A percentile compares a stretch with the other conserved stretches of the same genome.
phyloP scores from a whole-genome alignment of 768 basidiomycete genomes.

The Amanita molliuscula region DNA sequence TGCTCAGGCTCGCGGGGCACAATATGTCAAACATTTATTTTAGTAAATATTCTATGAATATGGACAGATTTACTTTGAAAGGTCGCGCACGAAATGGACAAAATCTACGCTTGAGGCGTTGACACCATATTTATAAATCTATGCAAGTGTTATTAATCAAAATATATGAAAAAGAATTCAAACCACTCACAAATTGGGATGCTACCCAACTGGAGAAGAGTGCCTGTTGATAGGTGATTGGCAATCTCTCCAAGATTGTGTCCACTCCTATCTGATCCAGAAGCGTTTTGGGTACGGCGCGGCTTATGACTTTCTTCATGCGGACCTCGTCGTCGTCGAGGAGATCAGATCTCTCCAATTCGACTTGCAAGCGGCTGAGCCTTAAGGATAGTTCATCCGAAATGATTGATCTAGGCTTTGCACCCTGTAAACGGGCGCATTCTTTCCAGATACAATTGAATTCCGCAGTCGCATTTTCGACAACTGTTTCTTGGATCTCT shows the following conservation, averaged over 20 bases:
- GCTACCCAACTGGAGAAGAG: constrained; percentile 88
- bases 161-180: too few species aligned
- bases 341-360: constrained; percentile 82
- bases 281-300: constrained; percentile 84
- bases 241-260: constrained; percentile 64
- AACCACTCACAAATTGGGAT: constrained; percentile 76
- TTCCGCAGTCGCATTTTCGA: constrained; percentile 84
- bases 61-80: constrained; percentile 22
- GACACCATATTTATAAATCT: constrained; percentile 92
- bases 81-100: constrained; percentile 85
- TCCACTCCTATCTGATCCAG: constrained; percentile 81
- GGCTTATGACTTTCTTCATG: constrained; percentile 62
- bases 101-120: constrained; percentile 88
- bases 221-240: constrained; percentile 73
- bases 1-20: too few species aligned
- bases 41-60: too few species aligned
- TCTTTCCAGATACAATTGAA: constrained; percentile 92
- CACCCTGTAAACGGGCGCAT: constrained; percentile 68
- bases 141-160: too few species aligned
- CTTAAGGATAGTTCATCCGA: constrained; percentile 89
- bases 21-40: too few species aligned
- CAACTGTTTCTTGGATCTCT: constrained; percentile 86
- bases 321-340: constrained; percentile 69
- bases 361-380: constrained; percentile 84
- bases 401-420: constrained; percentile 79